Base-by-base conservation (phyloP, 1,139 yeast genomes). In the Meyerozyma guilliermondii region DNA sequence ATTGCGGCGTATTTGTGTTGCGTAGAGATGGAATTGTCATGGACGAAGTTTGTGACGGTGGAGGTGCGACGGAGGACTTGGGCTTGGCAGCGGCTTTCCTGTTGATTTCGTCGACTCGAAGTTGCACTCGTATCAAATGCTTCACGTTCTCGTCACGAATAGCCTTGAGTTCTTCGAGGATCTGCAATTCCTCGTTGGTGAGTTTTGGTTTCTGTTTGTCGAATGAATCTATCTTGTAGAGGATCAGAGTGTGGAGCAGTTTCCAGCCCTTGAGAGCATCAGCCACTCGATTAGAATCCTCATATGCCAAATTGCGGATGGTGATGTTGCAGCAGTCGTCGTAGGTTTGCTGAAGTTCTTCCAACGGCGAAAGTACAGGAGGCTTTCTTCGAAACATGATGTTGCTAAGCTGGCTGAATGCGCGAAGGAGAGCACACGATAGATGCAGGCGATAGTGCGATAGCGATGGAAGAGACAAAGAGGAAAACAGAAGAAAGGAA, bases 251-350 rank as follows among this genome's bases (percentile, higher is more conserved):
- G 50, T 81, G 87, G 16, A 84, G 62, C 7, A 81, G 69, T 52
- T 80, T 82, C 91, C 91, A 84, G 3, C 89, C 89, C 50, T 75
- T 77, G 24, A 81, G 62, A 1, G 91, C 86, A 17, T 73, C 78
- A 43, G 71, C 77, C 40, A 70, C 62, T 17, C 74, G 68, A 33
- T 72, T 68, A 17, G 68, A 65, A 47, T 83, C 84, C 53, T 84
- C 91, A 22, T 78, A 55, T 5, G 78, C 70, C 41, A 81, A 57
- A 57, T 81, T 78, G 49, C 73, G 68, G 42, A 83, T 68, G 10
- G 87, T 72, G 44, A 68, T 67, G 52, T 77, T 76, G 43, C 87
- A 83, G 45, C 80, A 68, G 48, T 80, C 83, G 49, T 76, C 72
- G 60, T 83, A 83, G 1, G 83, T 63, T 44, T 77, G 81, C 44